Evolutionary conservation across 805 yeast species (phyloP).

Genomic region (Cyberlindnera euphorbiiphila): DNA sequence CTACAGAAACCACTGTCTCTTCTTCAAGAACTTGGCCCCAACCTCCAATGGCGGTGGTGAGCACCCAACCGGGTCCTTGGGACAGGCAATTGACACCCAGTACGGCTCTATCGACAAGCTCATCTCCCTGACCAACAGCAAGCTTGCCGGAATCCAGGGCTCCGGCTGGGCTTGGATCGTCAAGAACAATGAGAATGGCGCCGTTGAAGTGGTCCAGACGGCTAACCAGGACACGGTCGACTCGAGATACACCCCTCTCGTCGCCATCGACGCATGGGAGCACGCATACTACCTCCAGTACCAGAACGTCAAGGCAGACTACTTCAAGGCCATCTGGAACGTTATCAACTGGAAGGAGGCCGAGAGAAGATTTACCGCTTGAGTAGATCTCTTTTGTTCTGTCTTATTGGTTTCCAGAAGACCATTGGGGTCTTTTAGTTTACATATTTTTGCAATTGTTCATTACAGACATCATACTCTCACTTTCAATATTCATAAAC

Average conservation of each 20-base stretch:
- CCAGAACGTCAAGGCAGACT: conserved; percentile 86
- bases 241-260: conserved; percentile 57
- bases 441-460: not conserved
- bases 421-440: not conserved
- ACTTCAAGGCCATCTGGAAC: conserved; percentile 92
- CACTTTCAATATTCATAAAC: no score
- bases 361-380: conserved; percentile 56
- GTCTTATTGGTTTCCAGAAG: not conserved
- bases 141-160: conserved; percentile 87
- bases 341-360: conserved; percentile 94
- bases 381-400: conserved; percentile 3
- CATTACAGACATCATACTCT: no score
- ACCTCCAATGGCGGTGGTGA: conserved; percentile 72
- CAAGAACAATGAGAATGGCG: conserved; percentile 71
- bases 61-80: conserved; percentile 51
- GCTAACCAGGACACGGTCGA: conserved; percentile 87
- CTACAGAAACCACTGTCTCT: conserved; percentile 75
- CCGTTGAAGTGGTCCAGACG: conserved; percentile 75
- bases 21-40: conserved; percentile 89
- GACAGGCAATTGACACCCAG: conserved; percentile 53
- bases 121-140: conserved; percentile 57
- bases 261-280: conserved; percentile 96
- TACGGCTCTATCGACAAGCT: conserved; percentile 73
- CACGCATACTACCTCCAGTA: conserved; percentile 94
- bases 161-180: conserved; percentile 95